Percentiles rank a stretch among this genome's conserved stretches.
Evolutionary conservation across 495 filamentous ascomycete species (phyloP).

Genomic region (Neurospora hispaniola): DNA sequence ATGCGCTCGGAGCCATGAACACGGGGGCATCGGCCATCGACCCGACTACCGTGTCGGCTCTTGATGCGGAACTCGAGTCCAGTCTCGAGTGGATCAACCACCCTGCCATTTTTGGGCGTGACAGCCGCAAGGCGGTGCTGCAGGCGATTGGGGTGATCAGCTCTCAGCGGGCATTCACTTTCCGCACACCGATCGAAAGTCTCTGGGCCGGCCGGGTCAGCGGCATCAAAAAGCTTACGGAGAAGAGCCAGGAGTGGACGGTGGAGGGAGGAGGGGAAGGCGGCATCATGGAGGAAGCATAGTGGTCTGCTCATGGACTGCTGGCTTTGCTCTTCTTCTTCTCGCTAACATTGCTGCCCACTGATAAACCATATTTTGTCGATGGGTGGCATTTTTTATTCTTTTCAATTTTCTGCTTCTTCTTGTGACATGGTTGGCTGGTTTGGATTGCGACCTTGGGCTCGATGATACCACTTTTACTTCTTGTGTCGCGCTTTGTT

Average conservation of each 20-base stretch:
- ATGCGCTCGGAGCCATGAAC: constrained; percentile 37
- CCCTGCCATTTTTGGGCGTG: constrained; percentile 88
- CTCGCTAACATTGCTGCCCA: background rate
- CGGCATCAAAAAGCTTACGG: constrained; percentile 67
- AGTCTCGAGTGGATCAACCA: constrained; percentile 99
- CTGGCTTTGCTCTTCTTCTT: background rate
- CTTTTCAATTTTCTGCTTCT: background rate
- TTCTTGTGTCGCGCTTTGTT: background rate
- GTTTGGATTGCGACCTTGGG: background rate
- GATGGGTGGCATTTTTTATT: background rate
- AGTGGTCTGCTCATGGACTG: constrained; percentile 3
- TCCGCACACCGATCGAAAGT: constrained; percentile 74
- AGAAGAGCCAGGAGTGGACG: constrained; percentile 74
- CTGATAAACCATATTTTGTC: background rate
- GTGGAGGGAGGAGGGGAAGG: constrained; percentile 70
- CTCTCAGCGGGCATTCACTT: constrained; percentile 88
- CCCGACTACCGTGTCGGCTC: constrained; percentile 62
- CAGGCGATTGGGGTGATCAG: constrained; percentile 96
- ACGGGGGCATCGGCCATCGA: constrained; percentile 62
- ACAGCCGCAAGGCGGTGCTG: constrained; percentile 89
- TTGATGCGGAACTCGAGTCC: constrained; percentile 83
- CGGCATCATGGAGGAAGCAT: constrained; percentile 67
- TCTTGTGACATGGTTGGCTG: background rate
- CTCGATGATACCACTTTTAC: background rate
- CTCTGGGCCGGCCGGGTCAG: constrained; percentile 73